Base-by-base conservation (phyloP, 2,329 filamentous ascomycete genomes). In the Diaporthe batatas region DNA sequence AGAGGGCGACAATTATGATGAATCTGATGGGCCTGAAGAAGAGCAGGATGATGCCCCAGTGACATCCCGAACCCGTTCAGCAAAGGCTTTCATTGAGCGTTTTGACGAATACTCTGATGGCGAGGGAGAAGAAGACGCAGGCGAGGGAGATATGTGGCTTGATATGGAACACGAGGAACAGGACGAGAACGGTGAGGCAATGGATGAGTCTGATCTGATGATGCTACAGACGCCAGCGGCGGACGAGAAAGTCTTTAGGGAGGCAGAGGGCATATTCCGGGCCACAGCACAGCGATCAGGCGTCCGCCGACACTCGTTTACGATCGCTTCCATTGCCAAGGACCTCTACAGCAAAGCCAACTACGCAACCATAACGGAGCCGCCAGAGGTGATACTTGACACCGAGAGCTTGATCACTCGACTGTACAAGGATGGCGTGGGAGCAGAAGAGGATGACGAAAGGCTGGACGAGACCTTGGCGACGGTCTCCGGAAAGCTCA, bases 391-490 rank as follows among this genome's bases (percentile, higher is more conserved):
- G 25, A 90, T 98, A 58, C 83, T 97, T 44, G 86, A 89, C 64
- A 97, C 93, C 14, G 95, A 98, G 80, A 87, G 90, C 51, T 83
- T 94, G 53, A 84, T 97, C 51, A 86, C 87, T 65, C 86, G 86
- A 68, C 84, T 95, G 23, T 93, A 94, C 76, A 87, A 88, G 62
- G 88, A 91, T 72, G 89, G 89, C 0, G 86, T 91, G 18, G 88
- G 88, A 23, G 81, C 85, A 5, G 84, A 86, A 70, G 88, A 91
- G 44, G 86, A 91, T 72, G 83, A 86, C 16, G 87, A 88, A 71
- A 86, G 86, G 74, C 82, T 92, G 73, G 87, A 91, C 70, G 84
- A 85, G 67, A 87, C 88, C 5, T 81, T 92, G 44, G 85, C 87
- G n/a, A 84, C 84, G 25, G 85, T 89, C 25, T 87, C 88, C 18